Evolutionary conservation across 352 stramenopile species (phyloP).

Genomic region (Pythium pyrilobum): DNA sequence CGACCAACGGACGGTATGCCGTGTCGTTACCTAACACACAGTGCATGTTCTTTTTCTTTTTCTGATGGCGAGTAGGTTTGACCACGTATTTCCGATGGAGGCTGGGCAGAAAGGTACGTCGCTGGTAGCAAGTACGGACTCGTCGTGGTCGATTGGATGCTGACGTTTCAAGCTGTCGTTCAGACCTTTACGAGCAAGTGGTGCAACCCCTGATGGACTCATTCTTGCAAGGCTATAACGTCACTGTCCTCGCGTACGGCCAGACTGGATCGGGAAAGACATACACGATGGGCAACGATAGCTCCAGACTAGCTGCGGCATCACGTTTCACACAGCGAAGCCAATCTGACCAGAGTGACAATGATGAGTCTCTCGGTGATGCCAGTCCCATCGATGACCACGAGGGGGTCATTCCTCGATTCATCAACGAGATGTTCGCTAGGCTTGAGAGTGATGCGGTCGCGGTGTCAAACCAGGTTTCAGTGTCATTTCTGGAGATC

Average conservation of each 20-base stretch:
- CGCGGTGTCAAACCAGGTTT: constrained; percentile 35
- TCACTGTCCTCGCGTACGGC: constrained; percentile 83
- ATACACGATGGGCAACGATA: constrained; percentile 78
- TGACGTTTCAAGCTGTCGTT: neutral
- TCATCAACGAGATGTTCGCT: constrained; percentile 72
- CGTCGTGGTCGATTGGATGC: neutral
- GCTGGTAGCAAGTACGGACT: too few relatives aligned
- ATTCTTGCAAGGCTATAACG: constrained; percentile 88
- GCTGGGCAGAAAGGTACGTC: constrained; percentile 43
- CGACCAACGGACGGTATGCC: too few relatives aligned
- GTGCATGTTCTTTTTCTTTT: too few relatives aligned
- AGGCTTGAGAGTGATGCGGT: constrained; percentile 36
- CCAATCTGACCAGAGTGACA: constrained; percentile 1
- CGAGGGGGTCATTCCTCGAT: constrained; percentile 81
- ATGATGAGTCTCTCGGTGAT: neutral
- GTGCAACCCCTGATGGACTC: constrained; percentile 75
- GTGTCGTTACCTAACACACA: too few relatives aligned
- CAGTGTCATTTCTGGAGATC: constrained; percentile 94
- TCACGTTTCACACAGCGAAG: constrained; percentile 31
- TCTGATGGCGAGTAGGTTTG: constrained; percentile 54
- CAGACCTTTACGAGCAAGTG: constrained; percentile 66
- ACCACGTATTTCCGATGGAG: constrained; percentile 68
- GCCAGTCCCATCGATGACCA: constrained; percentile 31
- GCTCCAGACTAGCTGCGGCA: constrained; percentile 26
- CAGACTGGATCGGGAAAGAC: constrained; percentile 85